Conservation (phyloP, 2,329 filamentous ascomycete species). For the Penicillium verrucosum region DNA sequence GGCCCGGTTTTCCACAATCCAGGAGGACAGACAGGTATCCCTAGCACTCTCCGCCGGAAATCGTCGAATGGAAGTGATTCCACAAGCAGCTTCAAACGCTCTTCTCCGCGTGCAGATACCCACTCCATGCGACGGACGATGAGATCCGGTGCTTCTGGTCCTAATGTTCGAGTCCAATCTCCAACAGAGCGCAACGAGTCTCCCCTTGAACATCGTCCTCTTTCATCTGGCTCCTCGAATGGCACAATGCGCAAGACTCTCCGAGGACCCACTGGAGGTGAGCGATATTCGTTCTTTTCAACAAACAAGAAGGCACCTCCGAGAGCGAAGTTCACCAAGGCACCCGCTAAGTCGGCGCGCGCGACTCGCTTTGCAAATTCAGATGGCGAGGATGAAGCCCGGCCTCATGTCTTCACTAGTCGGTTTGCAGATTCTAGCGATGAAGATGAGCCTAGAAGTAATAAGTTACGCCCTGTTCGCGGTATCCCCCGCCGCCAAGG, state of each 20-base stretch:
- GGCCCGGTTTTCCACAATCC: constrained; percentile 19
- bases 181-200: constrained; percentile 56
- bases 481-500: constrained; percentile 59
- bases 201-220: constrained; percentile 51
- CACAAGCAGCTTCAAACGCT: constrained; percentile 74
- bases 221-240: constrained; percentile 43
- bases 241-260: constrained; percentile 48
- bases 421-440: constrained; percentile 73
- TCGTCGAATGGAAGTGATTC: constrained; percentile 65
- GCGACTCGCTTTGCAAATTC: constrained; percentile 58
- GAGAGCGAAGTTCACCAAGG: constrained; percentile 27
- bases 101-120: constrained; percentile 45
- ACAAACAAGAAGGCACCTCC: constrained; percentile 34
- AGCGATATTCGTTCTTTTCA: constrained; percentile 42
- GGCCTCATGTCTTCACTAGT: constrained; percentile 46
- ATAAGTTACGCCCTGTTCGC: constrained; percentile 52
- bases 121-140: constrained; percentile 71
- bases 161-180: constrained; percentile 31
- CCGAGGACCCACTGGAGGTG: constrained; percentile 46
- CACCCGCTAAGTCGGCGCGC: constrained; percentile 29
- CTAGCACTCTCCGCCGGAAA: constrained; percentile 48
- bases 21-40: constrained; percentile 3
- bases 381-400: constrained; percentile 53
- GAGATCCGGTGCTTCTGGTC: constrained; percentile 51
- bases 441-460: constrained; percentile 53